phyloP scores from a whole-genome alignment of 225 moss, liverwort and hornwort species.

The Thuidium tamariscinum region DNA sequence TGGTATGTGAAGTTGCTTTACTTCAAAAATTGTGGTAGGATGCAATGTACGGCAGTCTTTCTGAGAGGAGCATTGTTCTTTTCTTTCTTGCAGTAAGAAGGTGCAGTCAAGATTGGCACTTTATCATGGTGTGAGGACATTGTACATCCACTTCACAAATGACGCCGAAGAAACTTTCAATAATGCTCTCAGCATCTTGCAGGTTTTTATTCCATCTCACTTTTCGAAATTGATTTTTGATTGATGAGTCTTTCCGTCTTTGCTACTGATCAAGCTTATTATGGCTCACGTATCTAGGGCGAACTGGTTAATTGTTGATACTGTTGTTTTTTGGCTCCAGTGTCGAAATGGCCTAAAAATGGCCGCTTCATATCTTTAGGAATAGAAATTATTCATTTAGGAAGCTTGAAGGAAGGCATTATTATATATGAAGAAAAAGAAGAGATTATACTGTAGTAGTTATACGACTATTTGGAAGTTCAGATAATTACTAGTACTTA shows the following conservation, averaged over 20 bases:
- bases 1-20: not conserved
- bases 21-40: not conserved
- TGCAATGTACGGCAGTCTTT: not conserved
- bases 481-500: not conserved
- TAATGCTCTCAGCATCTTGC: slow-evolving; percentile 71
- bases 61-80: not conserved
- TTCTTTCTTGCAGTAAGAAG: slow-evolving; percentile 47
- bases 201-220: slow-evolving; percentile 25
- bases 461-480: not conserved
- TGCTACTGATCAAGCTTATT: not conserved
- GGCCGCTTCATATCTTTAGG: not conserved
- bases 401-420: not conserved
- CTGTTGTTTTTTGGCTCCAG: not conserved
- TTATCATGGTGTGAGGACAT: slow-evolving; percentile 78
- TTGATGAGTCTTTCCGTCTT: not conserved
- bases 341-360: not conserved
- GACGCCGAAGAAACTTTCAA: slow-evolving; percentile 88
- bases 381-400: not conserved
- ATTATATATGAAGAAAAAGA: not conserved
- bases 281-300: not conserved
- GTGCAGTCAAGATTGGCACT: slow-evolving; percentile 88
- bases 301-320: not conserved
- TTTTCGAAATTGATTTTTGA: not conserved
- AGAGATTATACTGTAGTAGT: not conserved
- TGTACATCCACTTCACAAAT: slow-evolving; percentile 75